phyloP scores from a whole-genome alignment of 2,329 filamentous ascomycete genomes.

The Paracoccidioides brasiliensis region DNA sequence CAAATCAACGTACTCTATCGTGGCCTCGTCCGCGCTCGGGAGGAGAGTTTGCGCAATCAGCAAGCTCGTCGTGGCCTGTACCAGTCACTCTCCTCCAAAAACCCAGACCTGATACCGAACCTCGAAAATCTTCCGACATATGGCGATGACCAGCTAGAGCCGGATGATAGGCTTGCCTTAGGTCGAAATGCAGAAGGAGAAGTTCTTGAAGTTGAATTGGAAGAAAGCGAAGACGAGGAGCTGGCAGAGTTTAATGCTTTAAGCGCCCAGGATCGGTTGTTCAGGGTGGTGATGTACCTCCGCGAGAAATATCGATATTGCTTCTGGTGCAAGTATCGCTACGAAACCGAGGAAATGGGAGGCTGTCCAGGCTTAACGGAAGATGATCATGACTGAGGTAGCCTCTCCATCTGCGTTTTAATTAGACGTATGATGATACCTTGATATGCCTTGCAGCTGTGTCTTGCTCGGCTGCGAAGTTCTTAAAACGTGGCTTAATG shows the following conservation, averaged over 20 bases:
- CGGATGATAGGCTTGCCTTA: slow-evolving; percentile 57
- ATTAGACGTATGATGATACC: background rate
- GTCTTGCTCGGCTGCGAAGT: background rate
- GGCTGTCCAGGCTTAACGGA: slow-evolving; percentile 80
- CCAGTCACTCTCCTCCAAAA: slow-evolving; percentile 40
- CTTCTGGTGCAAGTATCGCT: slow-evolving; percentile 88
- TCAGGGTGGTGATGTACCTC: slow-evolving; percentile 54
- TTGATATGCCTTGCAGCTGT: background rate
- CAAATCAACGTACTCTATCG: slow-evolving; percentile 70
- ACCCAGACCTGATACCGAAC: slow-evolving; percentile 6
- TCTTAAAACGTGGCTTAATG: background rate
- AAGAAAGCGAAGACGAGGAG: slow-evolving; percentile 67
- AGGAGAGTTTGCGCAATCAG: slow-evolving; percentile 55
- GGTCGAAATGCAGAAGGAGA: slow-evolving; percentile 39
- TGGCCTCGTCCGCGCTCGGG: slow-evolving; percentile 54
- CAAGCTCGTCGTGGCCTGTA: slow-evolving; percentile 53
- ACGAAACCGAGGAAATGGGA: slow-evolving; percentile 59
- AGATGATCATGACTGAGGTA: slow-evolving; percentile 57
- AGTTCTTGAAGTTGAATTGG: slow-evolving; percentile 41
- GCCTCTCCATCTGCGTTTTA: background rate
- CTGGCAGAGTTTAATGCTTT: slow-evolving; percentile 66
- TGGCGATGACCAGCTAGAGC: slow-evolving; percentile 55
- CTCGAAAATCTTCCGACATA: slow-evolving; percentile 23
- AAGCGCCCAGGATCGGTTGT: slow-evolving; percentile 52
- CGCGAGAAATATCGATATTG: slow-evolving; percentile 67